Base-by-base conservation (phyloP, 148 eudicot genomes). In the Dysphania ambrosioides region DNA sequence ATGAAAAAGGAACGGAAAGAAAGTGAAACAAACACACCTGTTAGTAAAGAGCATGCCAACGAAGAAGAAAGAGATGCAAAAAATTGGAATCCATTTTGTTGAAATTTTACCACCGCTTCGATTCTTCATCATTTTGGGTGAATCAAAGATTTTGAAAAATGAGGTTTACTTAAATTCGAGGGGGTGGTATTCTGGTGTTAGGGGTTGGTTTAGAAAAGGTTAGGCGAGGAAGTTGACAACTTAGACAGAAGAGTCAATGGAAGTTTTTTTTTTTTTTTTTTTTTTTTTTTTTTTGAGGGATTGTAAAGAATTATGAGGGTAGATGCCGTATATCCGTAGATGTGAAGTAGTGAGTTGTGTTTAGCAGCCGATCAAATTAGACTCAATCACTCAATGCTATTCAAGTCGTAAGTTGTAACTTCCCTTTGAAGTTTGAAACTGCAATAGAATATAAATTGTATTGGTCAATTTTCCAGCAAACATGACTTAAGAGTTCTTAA, bases 21-120 rank as follows among this genome's bases (percentile, higher is more conserved):
- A 69, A 61, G 62, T 58, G 59, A 29, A 18, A 36, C 42, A 29
- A 60, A 30, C 70, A 36, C 40, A 90, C 95, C 93, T 93, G 89
- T 89, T 93, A 70, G 93, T 87, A 44, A 91, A 81, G 51, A 93
- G 77, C 86, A 88, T 86, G 41, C 98, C 98, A 34, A 91, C 61
- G 67, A 86, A 81, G 88, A 93, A 93, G 88, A 82, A 91, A 27
- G 72, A 83, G 53, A 87, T 51, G 66, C 88, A 91, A 63, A 88
- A 51, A 81, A 88, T 66, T 68, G 93, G 90, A 36, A 91, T 79
- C 97, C 97, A 89, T 79, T 82, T 84, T 0, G 78, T 82, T 10
- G 98, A 87, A 12, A 89, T 84, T 79, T 81, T 91, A 8, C 85
- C 87, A 80, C 81, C 81, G 77, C 18, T 83, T 75, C 86, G 88